Conservation (phyloP, 208 protist genomes). For the Leptomonas seymouri region DNA sequence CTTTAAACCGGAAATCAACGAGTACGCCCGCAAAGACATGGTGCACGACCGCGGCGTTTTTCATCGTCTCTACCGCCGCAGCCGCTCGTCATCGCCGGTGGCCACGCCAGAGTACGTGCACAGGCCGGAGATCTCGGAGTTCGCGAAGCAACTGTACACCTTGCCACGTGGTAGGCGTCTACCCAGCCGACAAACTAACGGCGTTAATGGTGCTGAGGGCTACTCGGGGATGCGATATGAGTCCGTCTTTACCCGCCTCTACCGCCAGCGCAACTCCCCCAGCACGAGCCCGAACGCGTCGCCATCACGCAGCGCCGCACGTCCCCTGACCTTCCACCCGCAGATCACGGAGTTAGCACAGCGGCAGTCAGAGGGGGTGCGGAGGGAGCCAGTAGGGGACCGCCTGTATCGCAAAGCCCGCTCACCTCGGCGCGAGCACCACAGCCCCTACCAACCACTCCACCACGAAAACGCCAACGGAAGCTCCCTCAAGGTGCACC, state of each 20-base stretch:
- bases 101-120: slow-evolving; percentile 13
- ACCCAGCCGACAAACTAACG: not conserved
- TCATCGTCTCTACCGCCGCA: slow-evolving; percentile 31
- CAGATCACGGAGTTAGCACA: slow-evolving; percentile 52
- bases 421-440: slow-evolving; percentile 17
- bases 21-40: slow-evolving; percentile 27
- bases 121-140: slow-evolving; percentile 24
- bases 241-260: slow-evolving; percentile 47
- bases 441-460: not conserved
- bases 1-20: slow-evolving; percentile 28
- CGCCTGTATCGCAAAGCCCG: slow-evolving; percentile 42
- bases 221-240: slow-evolving; percentile 2
- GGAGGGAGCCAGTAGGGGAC: slow-evolving; percentile 39
- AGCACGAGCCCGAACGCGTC: slow-evolving; percentile 26
- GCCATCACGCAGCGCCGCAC: slow-evolving; percentile 11
- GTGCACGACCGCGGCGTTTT: slow-evolving; percentile 29
- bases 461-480: not conserved
- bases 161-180: slow-evolving; percentile 10
- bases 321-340: slow-evolving; percentile 39
- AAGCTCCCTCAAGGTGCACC: not conserved
- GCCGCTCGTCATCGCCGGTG: slow-evolving; percentile 14
- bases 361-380: slow-evolving; percentile 22
- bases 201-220: not conserved
- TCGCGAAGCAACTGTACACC: slow-evolving; percentile 26
- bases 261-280: slow-evolving; percentile 22